Evolutionary conservation across 73 alveolate genomes (phyloP).

Genomic region (Tetrahymena malaccensis): DNA sequence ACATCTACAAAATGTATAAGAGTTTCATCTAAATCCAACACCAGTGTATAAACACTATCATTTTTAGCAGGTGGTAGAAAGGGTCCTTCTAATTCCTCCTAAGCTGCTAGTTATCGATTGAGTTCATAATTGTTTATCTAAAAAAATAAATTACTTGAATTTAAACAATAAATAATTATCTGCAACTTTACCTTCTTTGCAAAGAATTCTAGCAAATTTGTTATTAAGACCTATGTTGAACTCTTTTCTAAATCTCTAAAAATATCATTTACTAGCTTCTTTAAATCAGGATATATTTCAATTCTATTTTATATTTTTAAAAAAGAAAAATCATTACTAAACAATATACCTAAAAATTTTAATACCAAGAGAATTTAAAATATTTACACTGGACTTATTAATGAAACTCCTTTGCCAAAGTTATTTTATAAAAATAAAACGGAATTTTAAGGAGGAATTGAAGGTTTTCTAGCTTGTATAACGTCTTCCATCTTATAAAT

Average conservation of each 20-base stretch:
- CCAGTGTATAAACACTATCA: constrained; percentile 65
- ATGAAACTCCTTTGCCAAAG: background rate
- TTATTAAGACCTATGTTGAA: background rate
- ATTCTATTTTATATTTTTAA: background rate
- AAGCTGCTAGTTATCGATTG: background rate
- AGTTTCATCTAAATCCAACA: constrained; percentile 96
- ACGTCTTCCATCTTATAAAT: background rate
- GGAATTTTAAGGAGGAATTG: background rate
- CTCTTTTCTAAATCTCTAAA: background rate
- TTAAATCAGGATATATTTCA: background rate
- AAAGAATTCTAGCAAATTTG: background rate
- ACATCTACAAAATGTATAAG: constrained; percentile 90
- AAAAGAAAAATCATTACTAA: background rate
- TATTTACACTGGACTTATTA: background rate
- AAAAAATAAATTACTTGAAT: too few relatives aligned
- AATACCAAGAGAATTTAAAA: background rate
- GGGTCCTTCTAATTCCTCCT: background rate
- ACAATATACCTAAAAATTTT: too few relatives aligned
- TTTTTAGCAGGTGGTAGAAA: background rate
- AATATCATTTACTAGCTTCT: background rate
- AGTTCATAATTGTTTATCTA: background rate
- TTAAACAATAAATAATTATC: background rate
- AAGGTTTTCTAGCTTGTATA: background rate
- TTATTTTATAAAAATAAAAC: background rate
- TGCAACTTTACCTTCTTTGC: background rate